A percentile compares a stretch with the other conserved stretches of the same genome.
phyloP scores from a whole-genome alignment of 306 rosid species.

The Inga leiocalycina region DNA sequence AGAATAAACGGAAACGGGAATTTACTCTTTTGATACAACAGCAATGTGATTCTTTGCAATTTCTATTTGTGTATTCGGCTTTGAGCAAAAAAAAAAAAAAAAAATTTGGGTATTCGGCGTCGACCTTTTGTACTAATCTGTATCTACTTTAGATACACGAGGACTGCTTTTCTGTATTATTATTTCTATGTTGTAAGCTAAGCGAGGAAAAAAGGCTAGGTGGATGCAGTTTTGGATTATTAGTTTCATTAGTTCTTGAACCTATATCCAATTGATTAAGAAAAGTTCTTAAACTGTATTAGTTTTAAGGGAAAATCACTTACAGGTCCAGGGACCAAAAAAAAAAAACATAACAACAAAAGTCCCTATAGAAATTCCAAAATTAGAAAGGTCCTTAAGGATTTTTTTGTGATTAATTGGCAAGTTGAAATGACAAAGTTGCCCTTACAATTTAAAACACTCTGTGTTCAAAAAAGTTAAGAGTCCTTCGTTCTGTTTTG shows the following conservation, averaged over 20 bases:
- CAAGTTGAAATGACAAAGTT: no score
- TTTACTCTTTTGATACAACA: conserved; percentile 37
- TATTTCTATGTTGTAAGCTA: conserved; percentile 38
- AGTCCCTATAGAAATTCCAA: no score
- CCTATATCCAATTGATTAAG: not conserved
- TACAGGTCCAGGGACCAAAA: no score
- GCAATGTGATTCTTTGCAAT: conserved; percentile 40
- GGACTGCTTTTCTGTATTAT: conserved; percentile 37
- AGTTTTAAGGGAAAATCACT: no score
- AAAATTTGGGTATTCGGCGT: conserved; percentile 36
- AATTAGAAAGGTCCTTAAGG: no score
- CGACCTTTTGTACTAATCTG: conserved; percentile 39
- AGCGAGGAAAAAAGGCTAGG: conserved; percentile 15
- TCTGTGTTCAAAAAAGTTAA: no score
- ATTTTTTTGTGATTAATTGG: no score
- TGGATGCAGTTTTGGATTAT: conserved; percentile 49
- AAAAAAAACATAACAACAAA: no score
- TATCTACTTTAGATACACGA: conserved; percentile 48
- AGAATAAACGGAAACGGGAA: conserved; percentile 19
- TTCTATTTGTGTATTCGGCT: conserved; percentile 41
- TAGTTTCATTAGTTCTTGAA: conserved; percentile 15
- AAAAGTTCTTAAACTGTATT: no score
- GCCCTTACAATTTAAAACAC: no score
- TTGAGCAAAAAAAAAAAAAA: no score
- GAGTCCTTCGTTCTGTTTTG: no score